Evolutionary conservation across 768 basidiomycete genomes (phyloP).

Genomic region (Suillus subalutaceus): DNA sequence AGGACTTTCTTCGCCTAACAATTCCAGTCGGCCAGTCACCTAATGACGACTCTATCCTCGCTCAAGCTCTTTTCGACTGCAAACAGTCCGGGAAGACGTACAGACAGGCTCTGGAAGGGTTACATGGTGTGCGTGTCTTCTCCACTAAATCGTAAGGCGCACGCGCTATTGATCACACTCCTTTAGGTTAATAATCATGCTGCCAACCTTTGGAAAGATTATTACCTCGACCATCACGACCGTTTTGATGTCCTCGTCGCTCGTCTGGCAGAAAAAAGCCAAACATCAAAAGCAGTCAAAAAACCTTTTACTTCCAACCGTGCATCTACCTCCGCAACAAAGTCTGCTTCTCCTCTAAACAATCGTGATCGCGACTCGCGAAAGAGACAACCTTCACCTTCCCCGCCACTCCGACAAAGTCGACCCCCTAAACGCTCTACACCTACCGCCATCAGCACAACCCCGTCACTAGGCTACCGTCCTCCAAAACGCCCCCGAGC

Average conservation of each 20-base stretch:
- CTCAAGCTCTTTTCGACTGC: slow-evolving; percentile 46
- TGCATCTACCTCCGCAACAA: neutral
- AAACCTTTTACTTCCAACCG: slow-evolving; percentile 25
- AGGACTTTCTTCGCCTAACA: slow-evolving; percentile 57
- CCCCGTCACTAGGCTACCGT: slow-evolving; percentile 25
- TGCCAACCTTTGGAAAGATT: slow-evolving; percentile 77
- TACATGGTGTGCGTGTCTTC: slow-evolving; percentile 59
- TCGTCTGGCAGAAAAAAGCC: slow-evolving; percentile 21
- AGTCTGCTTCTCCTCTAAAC: slow-evolving; percentile 14
- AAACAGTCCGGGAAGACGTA: slow-evolving; percentile 50
- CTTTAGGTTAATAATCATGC: slow-evolving; percentile 46
- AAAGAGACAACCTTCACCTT: slow-evolving; percentile 36
- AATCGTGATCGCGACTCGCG: slow-evolving; percentile 33
- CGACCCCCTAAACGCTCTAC: slow-evolving; percentile 26
- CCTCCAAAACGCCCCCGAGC: slow-evolving; percentile 35
- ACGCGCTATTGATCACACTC: slow-evolving; percentile 11
- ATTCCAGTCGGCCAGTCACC: slow-evolving; percentile 50
- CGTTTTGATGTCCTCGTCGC: slow-evolving; percentile 51
- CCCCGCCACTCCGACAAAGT: slow-evolving; percentile 29
- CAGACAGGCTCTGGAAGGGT: slow-evolving; percentile 64
- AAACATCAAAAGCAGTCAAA: slow-evolving; percentile 30
- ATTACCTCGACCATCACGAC: slow-evolving; percentile 70
- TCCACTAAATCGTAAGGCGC: slow-evolving; percentile 1
- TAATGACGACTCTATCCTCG: slow-evolving; percentile 62
- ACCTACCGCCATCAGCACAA: slow-evolving; percentile 20